Evolutionary conservation across 2,329 filamentous ascomycete species (phyloP), one percentile per base, ranked within the genome.

Genomic region (Microthyrium microscopicum): DNA sequence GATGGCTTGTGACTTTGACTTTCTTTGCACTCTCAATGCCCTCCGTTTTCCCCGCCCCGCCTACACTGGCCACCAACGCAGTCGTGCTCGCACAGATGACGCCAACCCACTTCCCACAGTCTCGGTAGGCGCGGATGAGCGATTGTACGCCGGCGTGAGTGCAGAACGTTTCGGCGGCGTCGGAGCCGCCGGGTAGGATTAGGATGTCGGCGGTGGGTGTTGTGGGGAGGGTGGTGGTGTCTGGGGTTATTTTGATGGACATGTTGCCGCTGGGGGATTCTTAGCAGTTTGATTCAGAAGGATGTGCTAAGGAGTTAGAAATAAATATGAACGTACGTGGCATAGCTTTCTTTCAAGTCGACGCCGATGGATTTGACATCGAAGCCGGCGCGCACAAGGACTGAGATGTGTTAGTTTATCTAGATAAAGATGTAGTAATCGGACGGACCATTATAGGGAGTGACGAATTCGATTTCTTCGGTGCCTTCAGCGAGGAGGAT

Each of bases 401-500:
- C 54, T 56, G 26, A 37, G 22, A n/a, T 19, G 21, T 2, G 20
- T 37, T 34, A 39, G 21, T 16, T 31, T 5, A 36, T 12, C 18
- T 8, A 29, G 13, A 22, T 15, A 28, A 13, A 27, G n/a, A 18
- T 20, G 22, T 31, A 16, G 29, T 9, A 9, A 20, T 17, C 17
- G 25, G n/a, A 27, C 28, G 17, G 42, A 55, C 50, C 52, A 45
- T 57, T 54, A 29, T 56, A 55, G 2, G 52, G 46, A 4, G 52
- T 56, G 5, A 57, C 51, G 31, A 55, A 56, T 34, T 57, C 54
- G 35, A 56, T 56, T 40, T 57, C 54, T 40, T 57, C 54, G 1
- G 46, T 48, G 25, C 54, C 54, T 41, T 56, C 52, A 3, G 54
- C 52, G 11, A 57, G 41, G 6, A 57, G 43, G 3, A 57, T 47